These are phyloP conservation scores for Lignosus rhinocerotis DNA, from an alignment of 1,284 basidiomycete species.

Conservation along the genomic window DNA sequence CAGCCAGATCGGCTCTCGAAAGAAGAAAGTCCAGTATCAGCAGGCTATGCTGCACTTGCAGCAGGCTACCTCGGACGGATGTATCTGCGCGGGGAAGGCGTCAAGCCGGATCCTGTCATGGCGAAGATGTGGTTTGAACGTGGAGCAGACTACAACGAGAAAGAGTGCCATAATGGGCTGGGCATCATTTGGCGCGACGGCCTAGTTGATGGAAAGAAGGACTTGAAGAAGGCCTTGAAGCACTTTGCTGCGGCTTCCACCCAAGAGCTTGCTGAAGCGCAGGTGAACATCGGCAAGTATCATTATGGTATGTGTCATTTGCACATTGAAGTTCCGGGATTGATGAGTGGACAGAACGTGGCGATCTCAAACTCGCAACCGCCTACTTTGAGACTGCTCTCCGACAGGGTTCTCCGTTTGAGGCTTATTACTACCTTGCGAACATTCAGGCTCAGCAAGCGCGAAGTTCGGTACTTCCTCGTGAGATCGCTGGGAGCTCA, in stretches of 20 bases:
- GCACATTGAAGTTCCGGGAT: neutral
- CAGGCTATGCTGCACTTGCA: conserved; percentile 73
- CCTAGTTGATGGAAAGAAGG: conserved; percentile 63
- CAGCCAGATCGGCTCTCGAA: conserved; percentile 40
- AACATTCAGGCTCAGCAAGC: conserved; percentile 71
- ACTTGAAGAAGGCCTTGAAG: conserved; percentile 66
- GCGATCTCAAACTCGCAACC: conserved; percentile 63
- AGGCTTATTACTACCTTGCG: conserved; percentile 91
- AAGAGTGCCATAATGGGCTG: conserved; percentile 86
- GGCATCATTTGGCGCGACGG: conserved; percentile 94
- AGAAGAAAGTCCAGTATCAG: conserved; percentile 58
- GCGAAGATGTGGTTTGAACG: conserved; percentile 96
- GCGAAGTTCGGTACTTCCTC: conserved; percentile 40
- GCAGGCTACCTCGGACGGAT: conserved; percentile 90
- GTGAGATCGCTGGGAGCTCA: conserved; percentile 58
- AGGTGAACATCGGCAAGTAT: conserved; percentile 87
- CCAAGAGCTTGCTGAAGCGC: conserved; percentile 86
- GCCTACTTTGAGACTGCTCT: conserved; percentile 82
- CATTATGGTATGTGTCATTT: conserved; percentile 65
- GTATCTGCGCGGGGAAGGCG: conserved; percentile 93
- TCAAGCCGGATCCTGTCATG: conserved; percentile 70
- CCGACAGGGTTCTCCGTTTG: conserved; percentile 84
- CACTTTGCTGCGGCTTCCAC: conserved; percentile 83
- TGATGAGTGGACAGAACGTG: conserved; percentile 46
- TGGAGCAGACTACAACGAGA: conserved; percentile 79